A percentile compares a stretch with the other conserved stretches of the same genome.
Conservation (phyloP, 345 rosid species). For the Gossypioides kirkii region DNA sequence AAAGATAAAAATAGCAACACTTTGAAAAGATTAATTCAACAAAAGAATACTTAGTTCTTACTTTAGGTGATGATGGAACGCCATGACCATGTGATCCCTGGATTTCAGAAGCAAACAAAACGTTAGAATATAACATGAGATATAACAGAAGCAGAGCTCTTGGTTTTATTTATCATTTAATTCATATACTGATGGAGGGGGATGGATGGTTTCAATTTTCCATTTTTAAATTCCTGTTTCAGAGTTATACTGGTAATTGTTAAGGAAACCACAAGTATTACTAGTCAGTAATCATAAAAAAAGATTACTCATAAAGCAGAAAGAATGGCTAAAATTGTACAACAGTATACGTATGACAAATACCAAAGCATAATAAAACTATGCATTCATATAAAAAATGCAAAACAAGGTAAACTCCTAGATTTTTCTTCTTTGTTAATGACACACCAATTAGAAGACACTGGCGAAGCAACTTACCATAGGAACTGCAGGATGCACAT, state of each 20-base stretch:
- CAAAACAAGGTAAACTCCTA: not conserved
- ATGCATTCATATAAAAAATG: not conserved
- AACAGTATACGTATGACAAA: not conserved
- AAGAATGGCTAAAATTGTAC: not conserved
- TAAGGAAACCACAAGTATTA: not conserved
- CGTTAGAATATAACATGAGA: not conserved
- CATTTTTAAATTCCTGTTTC: not conserved
- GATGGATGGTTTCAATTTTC: not conserved
- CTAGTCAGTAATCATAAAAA: not conserved
- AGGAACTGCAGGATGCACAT: conserved; percentile 80
- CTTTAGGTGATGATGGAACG: conserved; percentile 39
- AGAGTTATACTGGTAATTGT: not conserved
- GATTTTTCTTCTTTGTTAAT: not conserved
- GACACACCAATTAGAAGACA: not conserved
- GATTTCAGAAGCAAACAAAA: not conserved
- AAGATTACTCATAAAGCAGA: not conserved
- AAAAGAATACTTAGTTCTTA: conserved; percentile 29
- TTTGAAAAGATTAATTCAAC: not conserved
- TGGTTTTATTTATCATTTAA: not conserved
- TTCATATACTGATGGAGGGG: not conserved
- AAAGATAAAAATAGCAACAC: not conserved
- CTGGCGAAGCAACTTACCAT: conserved; percentile 39
- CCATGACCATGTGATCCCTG: conserved; percentile 53
- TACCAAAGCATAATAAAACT: conserved; percentile 1
- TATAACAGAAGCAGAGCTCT: not conserved